Conservation (phyloP, 1,284 basidiomycete species). For the Microbotryum lychnidis-dioicae region DNA sequence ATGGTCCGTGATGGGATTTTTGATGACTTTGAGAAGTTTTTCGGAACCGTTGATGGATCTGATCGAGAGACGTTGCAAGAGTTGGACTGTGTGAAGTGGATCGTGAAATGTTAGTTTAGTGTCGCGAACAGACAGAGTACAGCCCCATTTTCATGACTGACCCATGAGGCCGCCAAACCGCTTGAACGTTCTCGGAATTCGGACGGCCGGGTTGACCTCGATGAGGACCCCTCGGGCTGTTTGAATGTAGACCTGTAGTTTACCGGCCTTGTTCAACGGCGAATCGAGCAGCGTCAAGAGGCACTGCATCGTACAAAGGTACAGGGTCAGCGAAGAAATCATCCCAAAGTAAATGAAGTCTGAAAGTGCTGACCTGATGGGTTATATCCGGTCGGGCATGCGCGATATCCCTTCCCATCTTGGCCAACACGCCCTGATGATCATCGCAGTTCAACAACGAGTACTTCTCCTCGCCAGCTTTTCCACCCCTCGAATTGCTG, state of each 20-base stretch:
- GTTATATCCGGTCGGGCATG: constrained; percentile 98
- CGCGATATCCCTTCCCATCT: constrained; percentile 94
- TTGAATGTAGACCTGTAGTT: constrained; percentile 97
- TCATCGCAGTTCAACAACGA: constrained; percentile 97
- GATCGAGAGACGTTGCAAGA: constrained; percentile 91
- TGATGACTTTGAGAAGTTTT: constrained; percentile 94
- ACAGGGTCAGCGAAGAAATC: neutral
- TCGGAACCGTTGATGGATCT: constrained; percentile 92
- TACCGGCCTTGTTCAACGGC: constrained; percentile 92
- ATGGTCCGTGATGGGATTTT: constrained; percentile 95
- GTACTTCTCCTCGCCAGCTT: constrained; percentile 75
- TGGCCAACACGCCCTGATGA: constrained; percentile 95
- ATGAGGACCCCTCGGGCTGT: constrained; percentile 94
- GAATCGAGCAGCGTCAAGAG: constrained; percentile 94
- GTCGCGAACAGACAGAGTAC: neutral
- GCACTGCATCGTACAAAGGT: constrained; percentile 51
- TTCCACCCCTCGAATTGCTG: constrained; percentile 41
- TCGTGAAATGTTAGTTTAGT: neutral
- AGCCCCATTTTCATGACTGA: constrained; percentile 43
- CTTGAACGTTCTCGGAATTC: constrained; percentile 97
- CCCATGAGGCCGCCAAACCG: constrained; percentile 98
- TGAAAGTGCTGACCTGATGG: constrained; percentile 64
- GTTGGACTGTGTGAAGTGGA: constrained; percentile 60
- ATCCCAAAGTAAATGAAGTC: neutral
- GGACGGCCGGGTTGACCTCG: constrained; percentile 95